Percentiles rank a stretch among this genome's conserved stretches.
Conservation (phyloP, 1,284 basidiomycete species). For the Paramarasmius palmivorus region DNA sequence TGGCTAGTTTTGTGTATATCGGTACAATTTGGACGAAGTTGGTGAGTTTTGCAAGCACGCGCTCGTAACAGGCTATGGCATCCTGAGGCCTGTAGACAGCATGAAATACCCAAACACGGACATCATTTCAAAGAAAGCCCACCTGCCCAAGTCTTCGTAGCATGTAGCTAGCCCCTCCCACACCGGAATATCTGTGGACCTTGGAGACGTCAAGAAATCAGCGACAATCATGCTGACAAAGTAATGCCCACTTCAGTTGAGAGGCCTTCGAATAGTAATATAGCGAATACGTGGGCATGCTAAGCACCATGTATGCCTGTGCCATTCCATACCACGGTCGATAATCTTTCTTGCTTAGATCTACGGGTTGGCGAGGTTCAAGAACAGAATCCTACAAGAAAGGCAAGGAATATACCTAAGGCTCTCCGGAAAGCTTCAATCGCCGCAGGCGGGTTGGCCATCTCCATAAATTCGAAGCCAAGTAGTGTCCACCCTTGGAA, state of each 20-base stretch:
- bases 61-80: not conserved
- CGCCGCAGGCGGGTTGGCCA: conserved; percentile 23
- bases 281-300: conserved; percentile 20
- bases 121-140: not conserved
- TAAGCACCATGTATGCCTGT: conserved; percentile 20
- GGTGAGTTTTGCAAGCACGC: not conserved
- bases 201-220: not conserved
- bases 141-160: not conserved
- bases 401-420: conserved; percentile 12
- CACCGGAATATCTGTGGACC: not conserved
- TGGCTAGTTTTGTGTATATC: not conserved
- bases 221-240: not conserved
- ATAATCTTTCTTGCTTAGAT: conserved; percentile 24
- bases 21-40: not conserved
- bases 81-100: not conserved
- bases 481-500: conserved; percentile 23
- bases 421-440: conserved; percentile 24
- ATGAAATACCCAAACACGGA: too few species aligned
- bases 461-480: conserved; percentile 24
- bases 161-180: not conserved
- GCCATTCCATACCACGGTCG: conserved; percentile 24
- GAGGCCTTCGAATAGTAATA: conserved; percentile 17
- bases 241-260: conserved; percentile 6
- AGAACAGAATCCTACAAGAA: not conserved
- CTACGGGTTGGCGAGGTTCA: conserved; percentile 4